Conservation (phyloP, 371 early-diverging fungal species). For the Mucor velutinosus region DNA sequence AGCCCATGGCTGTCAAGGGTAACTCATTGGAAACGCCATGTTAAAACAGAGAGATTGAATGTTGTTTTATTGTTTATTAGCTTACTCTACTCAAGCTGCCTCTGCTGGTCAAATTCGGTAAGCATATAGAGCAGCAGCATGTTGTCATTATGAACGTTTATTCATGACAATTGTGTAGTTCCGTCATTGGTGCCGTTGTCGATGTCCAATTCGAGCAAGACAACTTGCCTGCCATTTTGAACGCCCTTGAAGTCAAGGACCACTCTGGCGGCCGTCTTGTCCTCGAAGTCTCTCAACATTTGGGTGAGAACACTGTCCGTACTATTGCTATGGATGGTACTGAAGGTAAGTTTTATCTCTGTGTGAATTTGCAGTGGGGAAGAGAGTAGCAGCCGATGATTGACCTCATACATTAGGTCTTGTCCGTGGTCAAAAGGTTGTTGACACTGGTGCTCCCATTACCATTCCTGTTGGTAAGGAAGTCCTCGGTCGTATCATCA, state of each 20-base stretch:
- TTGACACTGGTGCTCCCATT: conserved; percentile 95
- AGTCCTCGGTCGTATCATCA: conserved; percentile 97
- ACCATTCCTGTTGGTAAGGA: conserved; percentile 94
- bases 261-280: conserved; percentile 85
- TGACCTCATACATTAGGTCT: conserved; percentile 74
- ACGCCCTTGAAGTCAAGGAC: conserved; percentile 94
- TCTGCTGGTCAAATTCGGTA: conserved; percentile 47
- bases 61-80: not conserved
- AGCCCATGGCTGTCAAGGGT: conserved; percentile 32
- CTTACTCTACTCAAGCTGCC: conserved; percentile 34
- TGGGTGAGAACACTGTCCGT: conserved; percentile 83
- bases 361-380: no score
- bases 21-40: not conserved
- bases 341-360: conserved; percentile 23
- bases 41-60: not conserved
- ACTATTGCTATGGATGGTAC: conserved; percentile 91
- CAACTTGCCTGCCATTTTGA: conserved; percentile 92
- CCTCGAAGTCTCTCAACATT: conserved; percentile 95
- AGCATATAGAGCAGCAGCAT: not conserved
- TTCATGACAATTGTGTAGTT: conserved; percentile 20
- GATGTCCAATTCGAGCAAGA: conserved; percentile 48
- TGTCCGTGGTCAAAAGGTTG: conserved; percentile 94
- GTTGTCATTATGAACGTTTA: not conserved
- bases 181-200: conserved; percentile 97
- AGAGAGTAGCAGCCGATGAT: not conserved